Evolutionary conservation across 2,329 filamentous ascomycete genomes (phyloP).

Genomic region (Alternaria tenuissima): DNA sequence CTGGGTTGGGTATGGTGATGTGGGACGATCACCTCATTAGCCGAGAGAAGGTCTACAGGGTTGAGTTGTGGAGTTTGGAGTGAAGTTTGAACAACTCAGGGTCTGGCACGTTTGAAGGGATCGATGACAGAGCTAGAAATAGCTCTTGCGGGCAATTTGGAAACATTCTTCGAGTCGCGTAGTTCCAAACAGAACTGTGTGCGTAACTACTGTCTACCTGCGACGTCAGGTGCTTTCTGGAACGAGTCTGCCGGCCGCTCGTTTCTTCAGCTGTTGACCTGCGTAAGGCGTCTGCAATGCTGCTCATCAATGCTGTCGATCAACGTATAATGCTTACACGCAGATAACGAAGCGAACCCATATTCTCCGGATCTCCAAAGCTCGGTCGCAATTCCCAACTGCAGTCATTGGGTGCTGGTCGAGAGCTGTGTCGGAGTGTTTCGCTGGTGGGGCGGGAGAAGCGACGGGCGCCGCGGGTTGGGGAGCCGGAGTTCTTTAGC

Average conservation of each 20-base stretch:
- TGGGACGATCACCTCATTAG: neutral
- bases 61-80: neutral
- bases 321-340: neutral
- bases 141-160: neutral
- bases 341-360: neutral
- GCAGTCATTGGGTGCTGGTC: neutral
- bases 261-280: neutral
- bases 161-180: neutral
- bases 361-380: neutral
- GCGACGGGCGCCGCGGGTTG: constrained; percentile 11
- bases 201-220: neutral
- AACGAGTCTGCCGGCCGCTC: neutral
- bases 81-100: neutral
- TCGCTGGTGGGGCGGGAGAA: constrained; percentile 8
- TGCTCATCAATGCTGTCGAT: constrained; percentile 1
- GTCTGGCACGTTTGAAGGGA: neutral
- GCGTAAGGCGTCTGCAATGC: neutral
- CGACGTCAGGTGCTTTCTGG: neutral
- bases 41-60: neutral
- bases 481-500: constrained; percentile 12
- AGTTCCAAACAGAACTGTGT: neutral
- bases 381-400: neutral
- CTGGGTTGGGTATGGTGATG: neutral
- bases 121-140: constrained; percentile 1
- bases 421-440: constrained; percentile 3